Conservation (phyloP, 495 filamentous ascomycete genomes). For the Aspergillus biplanus region DNA sequence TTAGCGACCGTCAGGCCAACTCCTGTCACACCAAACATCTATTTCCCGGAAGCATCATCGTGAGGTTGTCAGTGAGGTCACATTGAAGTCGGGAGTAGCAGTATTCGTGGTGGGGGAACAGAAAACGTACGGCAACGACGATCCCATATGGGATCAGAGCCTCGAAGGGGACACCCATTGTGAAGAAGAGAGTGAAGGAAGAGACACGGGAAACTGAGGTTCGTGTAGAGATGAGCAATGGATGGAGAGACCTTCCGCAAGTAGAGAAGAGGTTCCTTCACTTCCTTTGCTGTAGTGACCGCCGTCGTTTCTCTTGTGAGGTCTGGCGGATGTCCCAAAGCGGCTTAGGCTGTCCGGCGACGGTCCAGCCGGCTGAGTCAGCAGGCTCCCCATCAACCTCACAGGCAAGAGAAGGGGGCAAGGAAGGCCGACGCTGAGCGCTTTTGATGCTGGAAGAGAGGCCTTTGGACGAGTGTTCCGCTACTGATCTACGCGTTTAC, state of each 20-base stretch:
- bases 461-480: constrained; percentile 29
- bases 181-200: constrained; percentile 30
- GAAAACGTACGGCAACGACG: constrained; percentile 73
- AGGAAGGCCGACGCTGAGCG: constrained; percentile 38
- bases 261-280: constrained; percentile 17
- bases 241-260: constrained; percentile 14
- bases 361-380: constrained; percentile 43
- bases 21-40: constrained; percentile 93
- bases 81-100: not conserved
- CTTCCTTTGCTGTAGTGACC: too few relatives aligned
- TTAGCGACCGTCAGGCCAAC: constrained; percentile 73
- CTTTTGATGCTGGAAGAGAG: constrained; percentile 39
- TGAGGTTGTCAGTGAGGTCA: constrained; percentile 13
- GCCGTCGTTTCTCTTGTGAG: constrained; percentile 21
- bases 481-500: constrained; percentile 45
- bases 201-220: constrained; percentile 10
- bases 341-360: constrained; percentile 37
- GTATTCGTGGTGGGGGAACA: constrained; percentile 11
- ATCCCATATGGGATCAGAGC: constrained; percentile 92
- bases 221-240: constrained; percentile 26
- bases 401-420: constrained; percentile 42
- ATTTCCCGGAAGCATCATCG: constrained; percentile 19
- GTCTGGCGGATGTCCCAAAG: constrained; percentile 37
- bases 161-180: constrained; percentile 96
- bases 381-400: constrained; percentile 45